phyloP scores from a whole-genome alignment of 2,329 filamentous ascomycete species.

The Pseudopyrenochaeta lycopersici region DNA sequence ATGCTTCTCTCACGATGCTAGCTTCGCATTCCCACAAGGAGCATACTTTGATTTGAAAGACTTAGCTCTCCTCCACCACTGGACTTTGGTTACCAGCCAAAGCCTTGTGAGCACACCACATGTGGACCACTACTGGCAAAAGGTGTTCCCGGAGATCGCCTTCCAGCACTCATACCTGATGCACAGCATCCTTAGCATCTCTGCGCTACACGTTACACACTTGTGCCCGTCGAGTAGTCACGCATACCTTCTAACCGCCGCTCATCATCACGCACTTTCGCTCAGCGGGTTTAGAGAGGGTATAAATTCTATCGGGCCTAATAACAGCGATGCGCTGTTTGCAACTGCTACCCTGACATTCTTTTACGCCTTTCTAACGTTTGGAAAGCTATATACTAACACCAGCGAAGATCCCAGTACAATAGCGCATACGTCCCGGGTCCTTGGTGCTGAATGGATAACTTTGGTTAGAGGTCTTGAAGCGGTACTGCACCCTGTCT shows the following conservation, averaged over 20 bases:
- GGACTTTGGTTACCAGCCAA: conserved; percentile 20
- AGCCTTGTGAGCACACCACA: conserved; percentile 13
- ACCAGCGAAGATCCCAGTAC: not conserved
- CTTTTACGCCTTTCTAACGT: conserved; percentile 27
- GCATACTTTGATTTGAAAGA: conserved; percentile 18
- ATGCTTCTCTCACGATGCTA: no score
- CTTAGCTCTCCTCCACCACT: conserved; percentile 28
- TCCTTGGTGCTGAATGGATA: conserved; percentile 32
- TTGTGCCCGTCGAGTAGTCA: conserved; percentile 9
- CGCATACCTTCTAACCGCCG: conserved; percentile 7
- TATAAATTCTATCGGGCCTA: conserved; percentile 5
- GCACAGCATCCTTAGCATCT: conserved; percentile 24
- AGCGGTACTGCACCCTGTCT: conserved; percentile 12
- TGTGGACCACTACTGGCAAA: conserved; percentile 19
- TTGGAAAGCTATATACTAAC: conserved; percentile 22
- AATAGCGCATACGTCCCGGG: conserved; percentile 11
- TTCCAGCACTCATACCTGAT: conserved; percentile 23
- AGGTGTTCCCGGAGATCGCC: conserved; percentile 17
- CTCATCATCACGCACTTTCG: conserved; percentile 17
- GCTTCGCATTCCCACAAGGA: not conserved
- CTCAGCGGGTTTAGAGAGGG: conserved; percentile 19
- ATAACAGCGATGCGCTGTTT: conserved; percentile 22
- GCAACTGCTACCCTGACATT: conserved; percentile 19
- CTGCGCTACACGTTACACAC: conserved; percentile 26
- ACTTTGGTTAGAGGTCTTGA: conserved; percentile 22